phyloP scores from a whole-genome alignment of 371 early-diverging fungal species.

The Blastocladiella emersonii region DNA sequence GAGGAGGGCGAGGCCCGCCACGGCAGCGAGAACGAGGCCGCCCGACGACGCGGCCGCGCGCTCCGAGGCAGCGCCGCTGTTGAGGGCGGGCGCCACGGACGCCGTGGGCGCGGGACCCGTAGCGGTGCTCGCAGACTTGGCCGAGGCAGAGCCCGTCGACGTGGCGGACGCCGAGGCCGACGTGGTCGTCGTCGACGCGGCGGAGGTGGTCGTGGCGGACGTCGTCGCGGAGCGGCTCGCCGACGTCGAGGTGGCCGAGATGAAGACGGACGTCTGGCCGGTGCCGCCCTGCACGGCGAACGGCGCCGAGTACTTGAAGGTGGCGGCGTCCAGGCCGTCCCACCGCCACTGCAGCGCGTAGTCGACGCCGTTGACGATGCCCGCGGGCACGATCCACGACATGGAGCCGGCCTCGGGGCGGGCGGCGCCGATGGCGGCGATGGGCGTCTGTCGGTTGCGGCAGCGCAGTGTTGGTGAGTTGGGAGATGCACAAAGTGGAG shows the following conservation, averaged over 20 bases:
- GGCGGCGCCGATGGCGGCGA: neutral
- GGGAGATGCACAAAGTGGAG: too few relatives aligned
- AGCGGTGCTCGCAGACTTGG: too few relatives aligned
- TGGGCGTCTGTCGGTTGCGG: too few relatives aligned
- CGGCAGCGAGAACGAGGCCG: too few relatives aligned
- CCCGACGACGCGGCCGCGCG: too few relatives aligned
- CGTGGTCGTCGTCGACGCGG: neutral
- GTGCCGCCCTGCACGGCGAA: neutral
- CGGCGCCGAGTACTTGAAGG: neutral
- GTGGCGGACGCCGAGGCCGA: neutral
- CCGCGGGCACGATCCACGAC: neutral
- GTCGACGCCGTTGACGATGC: neutral
- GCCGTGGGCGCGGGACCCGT: too few relatives aligned
- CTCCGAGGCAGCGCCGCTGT: too few relatives aligned
- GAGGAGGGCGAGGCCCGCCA: too few relatives aligned
- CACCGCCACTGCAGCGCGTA: neutral
- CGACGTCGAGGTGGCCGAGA: neutral
- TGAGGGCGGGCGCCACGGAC: too few relatives aligned
- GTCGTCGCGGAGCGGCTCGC: neutral
- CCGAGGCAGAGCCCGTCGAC: neutral
- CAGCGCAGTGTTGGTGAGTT: too few relatives aligned
- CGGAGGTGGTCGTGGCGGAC: neutral
- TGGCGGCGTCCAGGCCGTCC: neutral
- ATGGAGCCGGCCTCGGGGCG: neutral
- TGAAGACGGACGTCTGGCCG: neutral